Base-by-base conservation (phyloP, 2,329 filamentous ascomycete species). In the Aureobasidium melanogenum region DNA sequence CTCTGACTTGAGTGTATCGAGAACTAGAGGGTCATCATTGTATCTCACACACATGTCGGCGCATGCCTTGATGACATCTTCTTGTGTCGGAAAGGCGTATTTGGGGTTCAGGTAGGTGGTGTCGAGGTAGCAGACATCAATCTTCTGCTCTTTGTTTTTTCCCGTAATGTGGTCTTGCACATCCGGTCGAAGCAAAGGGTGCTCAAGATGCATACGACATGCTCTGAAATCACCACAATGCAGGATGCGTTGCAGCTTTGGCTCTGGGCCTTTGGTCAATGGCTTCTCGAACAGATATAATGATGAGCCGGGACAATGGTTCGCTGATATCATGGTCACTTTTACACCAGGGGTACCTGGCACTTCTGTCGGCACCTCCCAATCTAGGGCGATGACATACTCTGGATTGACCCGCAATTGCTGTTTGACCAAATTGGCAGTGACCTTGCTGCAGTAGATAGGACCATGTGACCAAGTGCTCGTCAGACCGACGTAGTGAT, bases 161-260 rank as follows among this genome's bases (percentile, higher is more conserved):
- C 90, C 89, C 0, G 85, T 86, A 9, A 88, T 77, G 2, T 81
- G 77, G 67, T 96, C 89, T 17, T 87, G 68, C 0, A 86, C 78
- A 26, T 95, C 85, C 0, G 94, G 91, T 65, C 85, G 85, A 3
- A 99, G 79, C 0, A 94, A 80, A 1, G 91, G 88, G 74, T 99
- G 94, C 43, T 83, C 79, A 7, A 97, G 79, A 69, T 99, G 94
- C 26, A 85, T 87, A 50, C 88, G 86, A 71, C 91, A 97, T 12
- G 94, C 94, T 64, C 94, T 82, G 69, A 99, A 99, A 71, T 99
- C 94, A 50, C 94, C 94, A 70, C 94, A 99, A 70, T 99, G 94
- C 8, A 99, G 77, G 43, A 99, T 88, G 3, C 94, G 84, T 66
- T 96, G 91, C 2, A 83, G 73, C 55, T 82, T 85, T 2, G 80